These are phyloP conservation scores for Francoa sonchifolia DNA, from an alignment of 441 rosid species.

Conservation along the genomic window DNA sequence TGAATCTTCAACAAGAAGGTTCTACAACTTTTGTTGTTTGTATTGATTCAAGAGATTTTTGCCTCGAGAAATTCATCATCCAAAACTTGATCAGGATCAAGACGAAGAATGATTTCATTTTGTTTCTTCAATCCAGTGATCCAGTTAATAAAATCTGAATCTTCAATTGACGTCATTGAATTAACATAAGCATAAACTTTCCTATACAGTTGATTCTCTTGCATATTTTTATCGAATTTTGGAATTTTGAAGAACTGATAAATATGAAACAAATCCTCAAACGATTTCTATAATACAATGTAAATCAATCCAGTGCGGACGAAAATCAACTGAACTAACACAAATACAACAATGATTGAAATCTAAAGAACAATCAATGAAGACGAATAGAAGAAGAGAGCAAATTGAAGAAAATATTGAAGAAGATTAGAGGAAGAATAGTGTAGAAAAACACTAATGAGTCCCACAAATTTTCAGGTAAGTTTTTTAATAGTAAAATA, in stretches of 20 bases:
- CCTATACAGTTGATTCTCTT: slow-evolving; percentile 48
- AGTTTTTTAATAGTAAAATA: too few relatives aligned
- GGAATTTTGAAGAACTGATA: slow-evolving; percentile 63
- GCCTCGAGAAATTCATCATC: slow-evolving; percentile 68
- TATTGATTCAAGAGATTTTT: slow-evolving; percentile 51
- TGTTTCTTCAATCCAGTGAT: slow-evolving; percentile 47
- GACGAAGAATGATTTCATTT: slow-evolving; percentile 54
- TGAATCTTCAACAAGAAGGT: slow-evolving; percentile 48
- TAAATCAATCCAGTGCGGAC: slow-evolving; percentile 55
- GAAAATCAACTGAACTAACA: slow-evolving; percentile 36
- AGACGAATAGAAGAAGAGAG: too few relatives aligned
- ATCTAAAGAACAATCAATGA: too few relatives aligned
- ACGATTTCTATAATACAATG: slow-evolving; percentile 28
- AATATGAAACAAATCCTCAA: slow-evolving; percentile 45
- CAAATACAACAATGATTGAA: too few relatives aligned
- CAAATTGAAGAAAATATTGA: too few relatives aligned
- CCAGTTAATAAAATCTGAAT: slow-evolving; percentile 70
- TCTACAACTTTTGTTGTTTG: slow-evolving; percentile 8
- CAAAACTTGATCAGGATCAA: slow-evolving; percentile 48
- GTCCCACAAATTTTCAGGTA: too few relatives aligned
- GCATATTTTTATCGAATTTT: slow-evolving; percentile 46
- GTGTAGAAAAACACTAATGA: too few relatives aligned
- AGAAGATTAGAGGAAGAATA: too few relatives aligned
- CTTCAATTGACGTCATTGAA: slow-evolving; percentile 54
- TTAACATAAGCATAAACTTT: slow-evolving; percentile 48